Conservation (phyloP, 2,329 filamentous ascomycete genomes). For the Scortechinia acanthostroma region DNA sequence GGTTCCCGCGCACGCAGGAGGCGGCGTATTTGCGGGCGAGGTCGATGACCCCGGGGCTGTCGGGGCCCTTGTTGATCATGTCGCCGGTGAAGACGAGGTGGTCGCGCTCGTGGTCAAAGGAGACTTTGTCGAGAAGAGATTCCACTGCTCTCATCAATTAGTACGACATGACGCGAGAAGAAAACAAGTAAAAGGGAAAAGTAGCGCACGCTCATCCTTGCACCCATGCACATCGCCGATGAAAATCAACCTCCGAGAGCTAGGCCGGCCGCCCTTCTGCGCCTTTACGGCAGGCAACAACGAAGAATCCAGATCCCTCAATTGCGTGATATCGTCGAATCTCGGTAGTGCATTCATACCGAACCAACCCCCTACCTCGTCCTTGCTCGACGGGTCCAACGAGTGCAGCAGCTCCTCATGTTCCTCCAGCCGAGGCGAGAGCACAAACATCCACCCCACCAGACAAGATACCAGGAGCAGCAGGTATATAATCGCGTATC, state of each 20-base stretch:
- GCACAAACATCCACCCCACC: not conserved
- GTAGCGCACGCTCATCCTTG: constrained; percentile 42
- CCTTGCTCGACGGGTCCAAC: constrained; percentile 17
- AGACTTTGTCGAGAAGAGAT: constrained; percentile 40
- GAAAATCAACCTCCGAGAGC: constrained; percentile 48
- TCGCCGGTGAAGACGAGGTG: constrained; percentile 49
- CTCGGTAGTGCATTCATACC: constrained; percentile 28
- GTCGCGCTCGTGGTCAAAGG: constrained; percentile 39
- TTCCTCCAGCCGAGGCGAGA: constrained; percentile 4
- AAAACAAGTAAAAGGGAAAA: no score
- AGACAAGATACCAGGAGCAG: constrained; percentile 13
- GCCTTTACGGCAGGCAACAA: no score
- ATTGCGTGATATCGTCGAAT: not conserved
- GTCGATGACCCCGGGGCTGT: constrained; percentile 51
- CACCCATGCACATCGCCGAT: constrained; percentile 65
- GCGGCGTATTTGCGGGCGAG: constrained; percentile 44
- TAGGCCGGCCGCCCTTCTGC: no score
- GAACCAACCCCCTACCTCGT: constrained; percentile 24
- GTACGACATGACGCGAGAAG: not conserved
- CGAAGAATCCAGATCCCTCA: not conserved
- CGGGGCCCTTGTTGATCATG: constrained; percentile 54
- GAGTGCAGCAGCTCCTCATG: constrained; percentile 13
- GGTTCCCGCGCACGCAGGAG: constrained; percentile 59
- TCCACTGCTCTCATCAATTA: constrained; percentile 31
- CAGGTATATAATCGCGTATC: constrained; percentile 23